phyloP scores from a whole-genome alignment of 139 green algal species.

The Coccomyxa sp. region DNA sequence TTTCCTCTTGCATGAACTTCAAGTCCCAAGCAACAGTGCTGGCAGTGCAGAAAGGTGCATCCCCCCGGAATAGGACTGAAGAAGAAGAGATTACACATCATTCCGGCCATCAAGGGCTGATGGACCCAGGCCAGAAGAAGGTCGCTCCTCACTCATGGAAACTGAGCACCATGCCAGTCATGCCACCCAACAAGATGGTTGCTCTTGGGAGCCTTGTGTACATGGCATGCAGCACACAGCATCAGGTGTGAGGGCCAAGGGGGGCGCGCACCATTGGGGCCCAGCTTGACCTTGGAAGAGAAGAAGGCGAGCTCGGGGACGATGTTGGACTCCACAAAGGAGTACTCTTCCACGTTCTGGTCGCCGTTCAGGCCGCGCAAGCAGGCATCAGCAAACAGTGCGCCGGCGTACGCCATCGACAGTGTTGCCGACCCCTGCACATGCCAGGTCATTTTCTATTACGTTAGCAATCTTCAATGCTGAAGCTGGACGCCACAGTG shows the following conservation, averaged over 20 bases:
- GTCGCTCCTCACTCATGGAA: background rate
- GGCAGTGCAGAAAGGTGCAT: background rate
- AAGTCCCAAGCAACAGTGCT: background rate
- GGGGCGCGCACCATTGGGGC: constrained; percentile 57
- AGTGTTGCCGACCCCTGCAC: constrained; percentile 89
- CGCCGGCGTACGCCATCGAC: constrained; percentile 97
- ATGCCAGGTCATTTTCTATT: background rate
- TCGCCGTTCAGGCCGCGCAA: constrained; percentile 91
- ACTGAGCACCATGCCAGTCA: constrained; percentile 59
- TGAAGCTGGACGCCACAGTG: too few species aligned
- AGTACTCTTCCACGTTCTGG: constrained; percentile 60
- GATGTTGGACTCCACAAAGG: constrained; percentile 82
- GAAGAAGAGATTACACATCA: background rate
- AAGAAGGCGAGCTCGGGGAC: constrained; percentile 89
- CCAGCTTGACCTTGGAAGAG: constrained; percentile 83
- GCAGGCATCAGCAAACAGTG: constrained; percentile 89
- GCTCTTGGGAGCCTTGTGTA: constrained; percentile 56
- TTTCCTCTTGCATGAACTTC: background rate
- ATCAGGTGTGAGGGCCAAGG: background rate
- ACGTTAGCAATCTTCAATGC: too few species aligned
- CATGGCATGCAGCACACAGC: background rate
- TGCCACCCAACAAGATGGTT: constrained; percentile 90
- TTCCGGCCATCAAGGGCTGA: background rate
- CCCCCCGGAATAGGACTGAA: background rate
- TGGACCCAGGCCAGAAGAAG: too few species aligned